These are phyloP conservation scores for Neonectria neomacrospora DNA, from an alignment of 2,329 filamentous ascomycete species.

Conservation along the genomic window DNA sequence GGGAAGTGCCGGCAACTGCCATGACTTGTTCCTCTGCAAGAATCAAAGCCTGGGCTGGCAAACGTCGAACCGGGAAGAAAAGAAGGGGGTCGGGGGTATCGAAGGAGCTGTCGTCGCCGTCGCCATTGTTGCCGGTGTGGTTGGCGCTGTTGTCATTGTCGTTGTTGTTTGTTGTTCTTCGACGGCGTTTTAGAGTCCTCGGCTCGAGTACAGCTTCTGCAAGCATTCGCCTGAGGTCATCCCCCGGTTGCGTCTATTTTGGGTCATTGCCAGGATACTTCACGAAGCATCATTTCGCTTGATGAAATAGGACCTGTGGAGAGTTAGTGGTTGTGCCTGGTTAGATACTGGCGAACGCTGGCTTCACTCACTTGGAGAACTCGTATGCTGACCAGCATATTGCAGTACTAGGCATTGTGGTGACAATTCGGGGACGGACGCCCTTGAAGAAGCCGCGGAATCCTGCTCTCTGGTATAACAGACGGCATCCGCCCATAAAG, in stretches of 20 bases:
- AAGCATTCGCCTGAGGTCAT: slow-evolving; percentile 16
- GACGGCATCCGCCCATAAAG: slow-evolving; percentile 79
- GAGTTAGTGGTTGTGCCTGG: slow-evolving; percentile 11
- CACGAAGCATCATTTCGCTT: slow-evolving; percentile 59
- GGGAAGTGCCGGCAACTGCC: background rate
- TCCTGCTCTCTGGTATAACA: slow-evolving; percentile 87
- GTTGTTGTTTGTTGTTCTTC: slow-evolving; percentile 19
- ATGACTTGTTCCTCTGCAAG: slow-evolving; percentile 1
- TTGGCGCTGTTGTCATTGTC: slow-evolving; percentile 22
- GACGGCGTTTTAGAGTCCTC: slow-evolving; percentile 21
- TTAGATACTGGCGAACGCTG: background rate
- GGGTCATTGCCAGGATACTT: slow-evolving; percentile 25
- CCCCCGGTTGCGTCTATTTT: slow-evolving; percentile 21
- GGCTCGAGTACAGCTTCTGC: slow-evolving; percentile 23
- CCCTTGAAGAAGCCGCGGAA: slow-evolving; percentile 92
- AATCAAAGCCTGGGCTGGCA: slow-evolving; percentile 12
- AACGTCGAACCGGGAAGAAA: slow-evolving; percentile 32
- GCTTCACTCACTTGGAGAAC: slow-evolving; percentile 70
- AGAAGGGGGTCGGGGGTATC: slow-evolving; percentile 26
- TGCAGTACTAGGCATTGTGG: slow-evolving; percentile 98
- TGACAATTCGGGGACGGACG: slow-evolving; percentile 88
- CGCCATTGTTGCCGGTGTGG: slow-evolving; percentile 4
- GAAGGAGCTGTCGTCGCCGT: slow-evolving; percentile 19
- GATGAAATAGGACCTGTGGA: slow-evolving; percentile 68
- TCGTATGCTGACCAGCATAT: slow-evolving; percentile 93